phyloP scores from a whole-genome alignment of 2,329 filamentous ascomycete genomes.

The Colletotrichum gigasporum region DNA sequence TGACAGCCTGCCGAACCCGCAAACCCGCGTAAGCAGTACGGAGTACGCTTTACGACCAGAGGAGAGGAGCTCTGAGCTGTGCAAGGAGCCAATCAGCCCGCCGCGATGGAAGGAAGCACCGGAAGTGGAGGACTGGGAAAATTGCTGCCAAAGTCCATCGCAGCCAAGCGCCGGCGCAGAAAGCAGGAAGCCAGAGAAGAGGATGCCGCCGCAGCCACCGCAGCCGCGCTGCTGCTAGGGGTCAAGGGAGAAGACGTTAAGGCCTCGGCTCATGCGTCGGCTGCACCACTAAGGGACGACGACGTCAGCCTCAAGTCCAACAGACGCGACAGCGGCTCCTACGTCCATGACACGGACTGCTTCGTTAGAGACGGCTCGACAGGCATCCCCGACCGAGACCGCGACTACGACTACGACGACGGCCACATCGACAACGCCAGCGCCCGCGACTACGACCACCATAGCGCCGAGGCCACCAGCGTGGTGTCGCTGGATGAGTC shows the following conservation, averaged over 20 bases:
- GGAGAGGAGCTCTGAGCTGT: background rate
- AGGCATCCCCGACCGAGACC: slow-evolving; percentile 21
- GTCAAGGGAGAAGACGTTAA: slow-evolving; percentile 28
- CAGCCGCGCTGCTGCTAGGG: slow-evolving; percentile 35
- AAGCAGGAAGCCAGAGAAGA: slow-evolving; percentile 54
- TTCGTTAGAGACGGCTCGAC: slow-evolving; percentile 18
- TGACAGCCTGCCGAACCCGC: slow-evolving; percentile 12
- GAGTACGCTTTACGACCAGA: slow-evolving; percentile 1
- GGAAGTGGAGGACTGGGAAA: slow-evolving; percentile 49
- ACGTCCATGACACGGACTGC: slow-evolving; percentile 41
- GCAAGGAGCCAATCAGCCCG: background rate
- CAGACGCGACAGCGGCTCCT: slow-evolving; percentile 48
- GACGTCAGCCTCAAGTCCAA: slow-evolving; percentile 43
- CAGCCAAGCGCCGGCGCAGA: slow-evolving; percentile 58
- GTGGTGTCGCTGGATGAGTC: slow-evolving; percentile 10
- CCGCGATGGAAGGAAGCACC: slow-evolving; percentile 8
- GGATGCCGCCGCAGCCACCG: slow-evolving; percentile 32
- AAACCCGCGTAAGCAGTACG: slow-evolving; percentile 19
- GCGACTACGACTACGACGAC: background rate
- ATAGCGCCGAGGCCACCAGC: slow-evolving; percentile 12
- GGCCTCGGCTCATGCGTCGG: slow-evolving; percentile 18
- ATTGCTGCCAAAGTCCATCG: slow-evolving; percentile 62
- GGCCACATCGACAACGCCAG: background rate
- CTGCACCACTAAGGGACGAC: slow-evolving; percentile 36
- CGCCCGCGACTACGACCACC: background rate